phyloP scores from a whole-genome alignment of 257 asterid species.

The Solanum chilense region DNA sequence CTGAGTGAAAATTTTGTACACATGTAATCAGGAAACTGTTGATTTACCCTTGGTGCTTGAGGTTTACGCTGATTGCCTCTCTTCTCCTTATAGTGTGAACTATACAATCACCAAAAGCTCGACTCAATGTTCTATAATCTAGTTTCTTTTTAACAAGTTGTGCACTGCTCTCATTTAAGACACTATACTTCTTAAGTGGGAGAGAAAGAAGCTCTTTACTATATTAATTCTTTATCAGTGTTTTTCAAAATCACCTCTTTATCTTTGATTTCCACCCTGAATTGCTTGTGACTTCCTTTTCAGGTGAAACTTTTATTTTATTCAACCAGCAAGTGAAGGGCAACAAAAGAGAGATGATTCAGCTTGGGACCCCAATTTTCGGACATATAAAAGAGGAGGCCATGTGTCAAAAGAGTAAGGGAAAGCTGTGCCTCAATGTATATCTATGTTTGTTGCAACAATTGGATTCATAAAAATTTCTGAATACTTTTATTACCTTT shows the following conservation, averaged over 20 bases:
- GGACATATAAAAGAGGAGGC: conserved; percentile 56
- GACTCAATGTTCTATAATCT: background rate
- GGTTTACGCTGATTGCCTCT: background rate
- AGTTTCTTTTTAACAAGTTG: background rate
- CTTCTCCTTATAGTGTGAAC: background rate
- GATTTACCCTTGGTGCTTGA: background rate
- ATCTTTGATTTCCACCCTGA: background rate
- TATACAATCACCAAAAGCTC: background rate
- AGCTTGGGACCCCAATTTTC: conserved; percentile 87
- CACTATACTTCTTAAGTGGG: background rate
- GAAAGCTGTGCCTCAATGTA: background rate
- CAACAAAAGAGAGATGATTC: conserved; percentile 93
- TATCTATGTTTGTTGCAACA: background rate
- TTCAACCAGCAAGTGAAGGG: conserved; percentile 87
- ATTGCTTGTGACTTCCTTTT: background rate
- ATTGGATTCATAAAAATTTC: background rate
- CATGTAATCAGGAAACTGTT: background rate
- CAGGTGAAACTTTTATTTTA: conserved; percentile 89
- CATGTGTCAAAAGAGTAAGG: conserved; percentile 46
- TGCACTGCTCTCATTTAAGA: background rate
- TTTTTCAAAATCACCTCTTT: background rate
- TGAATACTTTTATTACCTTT: background rate
- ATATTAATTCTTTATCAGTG: background rate
- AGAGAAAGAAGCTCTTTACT: background rate
- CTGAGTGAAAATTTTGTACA: background rate